phyloP scores from a whole-genome alignment of 352 stramenopile genomes.

The Phytophthora kernoviae region DNA sequence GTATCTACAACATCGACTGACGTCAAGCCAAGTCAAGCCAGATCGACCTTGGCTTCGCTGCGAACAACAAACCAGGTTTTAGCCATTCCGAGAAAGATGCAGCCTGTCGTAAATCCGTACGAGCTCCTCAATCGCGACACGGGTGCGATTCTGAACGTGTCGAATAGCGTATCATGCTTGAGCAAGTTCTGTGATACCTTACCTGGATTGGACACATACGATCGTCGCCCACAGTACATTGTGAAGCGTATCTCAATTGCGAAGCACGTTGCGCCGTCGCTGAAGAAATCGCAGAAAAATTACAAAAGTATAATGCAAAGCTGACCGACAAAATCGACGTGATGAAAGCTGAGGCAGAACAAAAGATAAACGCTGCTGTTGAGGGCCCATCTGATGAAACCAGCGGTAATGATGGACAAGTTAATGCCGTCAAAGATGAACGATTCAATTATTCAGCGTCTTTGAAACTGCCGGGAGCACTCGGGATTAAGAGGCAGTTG shows the following conservation, averaged over 20 bases:
- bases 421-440: slow-evolving; percentile 14
- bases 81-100: slow-evolving; percentile 16
- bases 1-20: slow-evolving; percentile 12
- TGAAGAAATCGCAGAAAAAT: slow-evolving; percentile 78
- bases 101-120: slow-evolving; percentile 36
- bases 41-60: slow-evolving; percentile 21
- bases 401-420: slow-evolving; percentile 15
- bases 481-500: slow-evolving; percentile 71
- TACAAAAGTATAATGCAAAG: slow-evolving; percentile 80
- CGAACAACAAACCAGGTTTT: slow-evolving; percentile 16
- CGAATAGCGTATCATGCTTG: slow-evolving; percentile 67
- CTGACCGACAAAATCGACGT: slow-evolving; percentile 84
- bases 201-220: slow-evolving; percentile 81
- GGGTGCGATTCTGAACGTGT: slow-evolving; percentile 62
- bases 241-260: slow-evolving; percentile 68
- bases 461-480: slow-evolving; percentile 60
- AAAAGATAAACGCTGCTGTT: slow-evolving; percentile 32
- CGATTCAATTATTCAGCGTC: slow-evolving; percentile 69
- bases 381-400: slow-evolving; percentile 19
- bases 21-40: neutral
- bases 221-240: slow-evolving; percentile 76
- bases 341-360: slow-evolving; percentile 46
- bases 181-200: slow-evolving; percentile 85
- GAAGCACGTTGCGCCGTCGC: slow-evolving; percentile 45
- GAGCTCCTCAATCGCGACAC: slow-evolving; percentile 73